Conservation (phyloP, 768 basidiomycete species). For the Kwoniella newhampshirensis region DNA sequence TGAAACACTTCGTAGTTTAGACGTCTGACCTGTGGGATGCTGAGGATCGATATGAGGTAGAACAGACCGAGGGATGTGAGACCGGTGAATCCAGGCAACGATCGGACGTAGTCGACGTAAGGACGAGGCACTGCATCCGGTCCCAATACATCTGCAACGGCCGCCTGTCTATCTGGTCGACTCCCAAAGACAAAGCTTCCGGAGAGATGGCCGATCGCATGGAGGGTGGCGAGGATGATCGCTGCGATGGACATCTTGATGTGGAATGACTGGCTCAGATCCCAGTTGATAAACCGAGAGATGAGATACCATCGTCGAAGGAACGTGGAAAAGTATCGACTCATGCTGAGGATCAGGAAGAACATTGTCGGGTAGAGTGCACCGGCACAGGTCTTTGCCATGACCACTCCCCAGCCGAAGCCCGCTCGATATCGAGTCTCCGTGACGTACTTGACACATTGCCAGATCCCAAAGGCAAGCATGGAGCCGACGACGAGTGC, state of each 20-base stretch:
- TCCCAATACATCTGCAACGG: constrained; percentile 13
- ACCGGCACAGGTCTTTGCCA: constrained; percentile 30
- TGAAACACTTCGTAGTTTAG: constrained; percentile 35
- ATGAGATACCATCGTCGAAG: constrained; percentile 25
- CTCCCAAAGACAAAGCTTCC: constrained; percentile 28
- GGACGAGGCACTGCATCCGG: constrained; percentile 13
- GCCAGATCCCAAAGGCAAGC: constrained; percentile 25
- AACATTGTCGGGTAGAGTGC: constrained; percentile 26
- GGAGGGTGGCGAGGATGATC: constrained; percentile 22
- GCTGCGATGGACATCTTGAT: constrained; percentile 24
- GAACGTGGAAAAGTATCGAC: constrained; percentile 27
- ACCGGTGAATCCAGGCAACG: constrained; percentile 21
- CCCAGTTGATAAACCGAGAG: constrained; percentile 32
- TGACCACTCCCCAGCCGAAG: constrained; percentile 34
- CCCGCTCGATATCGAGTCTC: constrained; percentile 15
- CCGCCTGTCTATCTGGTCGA: constrained; percentile 7
- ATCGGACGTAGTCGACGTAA: constrained; percentile 20
- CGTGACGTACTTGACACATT: constrained; percentile 26
- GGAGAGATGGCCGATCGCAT: constrained; percentile 28
- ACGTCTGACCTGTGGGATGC: constrained; percentile 21
- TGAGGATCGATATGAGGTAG: constrained; percentile 14
- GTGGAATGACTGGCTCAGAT: constrained; percentile 30
- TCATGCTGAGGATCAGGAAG: constrained; percentile 30
- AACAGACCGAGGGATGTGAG: constrained; percentile 25
- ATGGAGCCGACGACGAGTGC: constrained; percentile 15